Base-by-base conservation (phyloP, 2,329 filamentous ascomycete genomes). In the Fusarium lyarnte region DNA sequence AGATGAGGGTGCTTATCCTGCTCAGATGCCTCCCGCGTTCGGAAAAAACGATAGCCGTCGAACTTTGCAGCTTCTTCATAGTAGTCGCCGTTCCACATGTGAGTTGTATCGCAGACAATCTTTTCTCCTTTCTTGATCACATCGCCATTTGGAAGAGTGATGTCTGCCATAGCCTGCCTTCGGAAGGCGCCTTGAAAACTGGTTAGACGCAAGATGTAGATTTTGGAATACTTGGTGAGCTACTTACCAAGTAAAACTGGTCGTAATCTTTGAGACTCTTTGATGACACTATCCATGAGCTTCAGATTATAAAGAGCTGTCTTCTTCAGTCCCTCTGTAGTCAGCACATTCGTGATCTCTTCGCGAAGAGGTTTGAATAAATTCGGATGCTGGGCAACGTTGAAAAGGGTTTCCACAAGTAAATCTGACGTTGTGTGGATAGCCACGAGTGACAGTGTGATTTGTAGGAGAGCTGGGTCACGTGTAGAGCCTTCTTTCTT, bases 351-450 rank as follows among this genome's bases (percentile, higher is more conserved):
- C 1, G 59, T 9, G 0, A 83, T 82, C 58, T 88, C 86, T 25
- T 85, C 80, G 7, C 84, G 80, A 29, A 88, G 76, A 4, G 72
- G 70, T 7, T 80, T 77, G 13, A 86, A 51, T 25, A 79, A 81
- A 0, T 79, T 75, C 7, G 79, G 76, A 25, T 84, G 82, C 7
- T 81, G 80, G 0, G 85, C 87, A 31, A 88, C 74, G 6, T 72
- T 66, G 4, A 69, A 54, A 9, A 79, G 60, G 2, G 67, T 70
- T 23, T 75, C 66, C 10, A 61, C 51, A 2, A 78, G 39, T 12
- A 78, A 36, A 14, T 79, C 77, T 9, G 84, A 82, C 0, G 87
- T 88, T 2, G 87, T 89, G 76, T 89, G 87, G 36, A 89, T 88
- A 7, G 86, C 85, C 2, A 86, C 87, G 45, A 87, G 83, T 2